phyloP scores from a whole-genome alignment of 2,329 filamentous ascomycete genomes.

The Fusarium neocosmosporiellum region DNA sequence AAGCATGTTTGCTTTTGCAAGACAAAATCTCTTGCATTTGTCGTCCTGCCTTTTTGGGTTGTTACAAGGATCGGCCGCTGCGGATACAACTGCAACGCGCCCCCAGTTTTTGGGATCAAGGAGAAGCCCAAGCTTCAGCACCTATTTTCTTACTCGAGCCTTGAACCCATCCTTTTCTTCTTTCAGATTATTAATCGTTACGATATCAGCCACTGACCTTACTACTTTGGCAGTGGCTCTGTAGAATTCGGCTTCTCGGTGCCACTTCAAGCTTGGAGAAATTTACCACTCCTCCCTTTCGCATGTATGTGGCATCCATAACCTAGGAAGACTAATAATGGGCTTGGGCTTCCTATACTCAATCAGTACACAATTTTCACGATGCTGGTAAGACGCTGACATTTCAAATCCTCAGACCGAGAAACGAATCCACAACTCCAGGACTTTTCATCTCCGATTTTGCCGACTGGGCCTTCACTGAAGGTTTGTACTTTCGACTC shows the following conservation, averaged over 20 bases:
- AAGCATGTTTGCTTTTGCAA: neutral
- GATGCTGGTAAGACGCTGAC: neutral
- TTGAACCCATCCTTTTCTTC: neutral
- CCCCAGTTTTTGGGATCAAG: neutral
- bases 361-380: neutral
- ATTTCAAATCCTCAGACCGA: neutral
- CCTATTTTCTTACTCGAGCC: neutral
- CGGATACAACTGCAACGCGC: neutral
- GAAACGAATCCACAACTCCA: neutral
- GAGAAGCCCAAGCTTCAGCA: neutral
- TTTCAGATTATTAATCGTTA: neutral
- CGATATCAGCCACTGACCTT: neutral
- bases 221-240: neutral
- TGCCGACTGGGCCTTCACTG: conserved; percentile 1
- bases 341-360: neutral
- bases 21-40: neutral
- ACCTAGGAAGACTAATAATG: neutral
- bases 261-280: neutral
- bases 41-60: neutral
- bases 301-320: neutral
- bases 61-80: conserved; percentile 10
- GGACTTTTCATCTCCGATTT: conserved; percentile 1
- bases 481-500: neutral
- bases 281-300: neutral
- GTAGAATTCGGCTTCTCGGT: neutral